Base-by-base conservation (phyloP, 805 yeast genomes). In the Teunomyces pallodes region DNA sequence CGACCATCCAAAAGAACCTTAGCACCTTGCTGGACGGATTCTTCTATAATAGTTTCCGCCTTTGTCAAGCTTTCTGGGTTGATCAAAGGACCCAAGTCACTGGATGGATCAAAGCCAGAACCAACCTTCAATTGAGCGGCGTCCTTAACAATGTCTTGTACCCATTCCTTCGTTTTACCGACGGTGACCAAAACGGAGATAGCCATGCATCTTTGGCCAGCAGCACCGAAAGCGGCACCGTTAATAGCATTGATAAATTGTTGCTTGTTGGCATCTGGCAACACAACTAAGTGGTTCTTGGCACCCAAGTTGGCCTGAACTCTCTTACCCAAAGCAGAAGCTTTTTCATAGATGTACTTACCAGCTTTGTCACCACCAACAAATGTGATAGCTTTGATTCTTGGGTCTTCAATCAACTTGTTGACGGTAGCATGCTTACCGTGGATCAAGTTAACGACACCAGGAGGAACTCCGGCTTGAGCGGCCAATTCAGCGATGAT, bases 181-280 rank as follows among this genome's bases (percentile, higher is more conserved):
- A 86, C 90, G 14, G 88, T 79, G 44, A 86, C 87, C 53, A 86
- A 72, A 31, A 83, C 87, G 17, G 87, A 83, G 46, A 86, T 81
- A 9, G 89, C 87, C 87, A 86, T 82, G 69, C 92, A 86, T 62
- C 90, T 81, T 75, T 86, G 92, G 52, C 91, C 92, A 14, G 91
- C 90, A 45, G 91, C 90, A 29, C 91, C 90, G 65, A 86, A 86
- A 20, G 90, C 87, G 46, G 91, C 90, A 43, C 89, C 86, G 49
- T 76, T 82, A 42, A 86, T 70, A 47, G 87, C 84, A 61, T 81
- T 82, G 56, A 86, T 69, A 43, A 87, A 79, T 52, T 80, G 81
- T 52, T 70, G 66, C 65, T 81, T 80, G 67, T 83, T 80, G 42
- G 90, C 89, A 58, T 86, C 91, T 13, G 90, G 89, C 53, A 84